These are phyloP conservation scores for Penium margaritaceum DNA, from an alignment of 139 green algal species.

Conservation along the genomic window DNA sequence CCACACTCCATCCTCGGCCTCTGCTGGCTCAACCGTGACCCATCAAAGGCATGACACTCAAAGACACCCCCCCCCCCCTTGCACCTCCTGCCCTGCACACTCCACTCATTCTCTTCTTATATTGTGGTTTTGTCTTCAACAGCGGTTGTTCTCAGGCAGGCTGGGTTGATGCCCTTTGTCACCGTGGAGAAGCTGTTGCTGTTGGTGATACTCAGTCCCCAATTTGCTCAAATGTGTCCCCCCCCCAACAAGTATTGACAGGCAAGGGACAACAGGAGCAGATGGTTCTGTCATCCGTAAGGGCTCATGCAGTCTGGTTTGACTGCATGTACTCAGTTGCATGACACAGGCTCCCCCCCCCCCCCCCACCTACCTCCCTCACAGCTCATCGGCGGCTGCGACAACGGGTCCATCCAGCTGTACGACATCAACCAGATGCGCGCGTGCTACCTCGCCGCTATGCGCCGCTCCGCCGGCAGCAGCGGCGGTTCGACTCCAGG, in stretches of 20 bases:
- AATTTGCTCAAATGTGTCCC: too few relatives aligned
- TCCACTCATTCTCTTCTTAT: too few relatives aligned
- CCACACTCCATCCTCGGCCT: constrained; percentile 42
- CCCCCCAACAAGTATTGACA: too few relatives aligned
- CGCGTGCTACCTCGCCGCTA: neutral
- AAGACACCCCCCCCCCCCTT: neutral
- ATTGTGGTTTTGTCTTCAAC: too few relatives aligned
- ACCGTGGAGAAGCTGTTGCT: too few relatives aligned
- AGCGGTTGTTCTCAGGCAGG: too few relatives aligned
- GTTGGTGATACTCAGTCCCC: neutral
- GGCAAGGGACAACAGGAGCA: too few relatives aligned
- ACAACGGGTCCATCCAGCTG: constrained; percentile 45
- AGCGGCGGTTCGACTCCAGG: neutral
- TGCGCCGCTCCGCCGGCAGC: neutral
- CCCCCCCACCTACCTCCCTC: neutral
- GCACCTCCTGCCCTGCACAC: neutral
- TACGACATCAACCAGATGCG: constrained; percentile 39
- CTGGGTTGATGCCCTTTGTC: too few relatives aligned
- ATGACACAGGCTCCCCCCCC: too few relatives aligned
- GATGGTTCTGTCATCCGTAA: too few relatives aligned
- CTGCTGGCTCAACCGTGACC: constrained; percentile 44
- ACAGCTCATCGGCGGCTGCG: constrained; percentile 38
- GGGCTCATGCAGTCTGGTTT: too few relatives aligned
- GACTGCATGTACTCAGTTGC: too few relatives aligned
- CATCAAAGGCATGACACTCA: constrained; percentile 22